Evolutionary conservation across 495 filamentous ascomycete species (phyloP).

Genomic region (Hyaloscypha hepaticicola): DNA sequence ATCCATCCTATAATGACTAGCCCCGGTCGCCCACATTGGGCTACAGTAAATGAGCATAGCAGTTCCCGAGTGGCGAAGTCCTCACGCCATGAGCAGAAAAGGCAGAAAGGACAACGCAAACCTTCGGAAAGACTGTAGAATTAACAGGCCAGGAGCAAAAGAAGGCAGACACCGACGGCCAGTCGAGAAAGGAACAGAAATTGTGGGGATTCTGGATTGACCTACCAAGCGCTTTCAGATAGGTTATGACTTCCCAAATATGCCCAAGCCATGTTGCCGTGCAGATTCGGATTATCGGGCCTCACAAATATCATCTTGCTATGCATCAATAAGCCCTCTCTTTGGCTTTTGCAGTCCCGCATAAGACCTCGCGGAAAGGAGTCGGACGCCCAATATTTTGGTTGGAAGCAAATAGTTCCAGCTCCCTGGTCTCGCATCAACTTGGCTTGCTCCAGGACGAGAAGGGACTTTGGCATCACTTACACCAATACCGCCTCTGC

Average conservation of each 20-base stretch:
- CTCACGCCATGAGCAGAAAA: neutral
- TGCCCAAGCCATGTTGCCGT: slow-evolving; percentile 55
- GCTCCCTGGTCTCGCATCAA: slow-evolving; percentile 37
- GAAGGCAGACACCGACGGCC: neutral
- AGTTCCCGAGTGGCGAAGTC: neutral
- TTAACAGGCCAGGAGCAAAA: neutral
- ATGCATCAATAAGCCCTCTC: slow-evolving; percentile 77
- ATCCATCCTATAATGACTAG: no score
- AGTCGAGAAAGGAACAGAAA: no score
- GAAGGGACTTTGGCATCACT: no score
- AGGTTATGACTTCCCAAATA: slow-evolving; percentile 94
- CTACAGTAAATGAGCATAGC: neutral
- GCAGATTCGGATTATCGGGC: slow-evolving; percentile 29
- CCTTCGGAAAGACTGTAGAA: neutral
- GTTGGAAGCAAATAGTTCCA: slow-evolving; percentile 79
- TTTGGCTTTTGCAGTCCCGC: slow-evolving; percentile 68
- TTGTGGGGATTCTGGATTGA: slow-evolving; percentile 22
- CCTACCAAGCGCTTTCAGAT: slow-evolving; percentile 88
- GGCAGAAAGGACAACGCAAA: neutral
- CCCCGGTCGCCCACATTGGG: no score
- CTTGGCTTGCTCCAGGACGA: neutral
- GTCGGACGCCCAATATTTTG: slow-evolving; percentile 61
- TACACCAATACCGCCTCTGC: slow-evolving; percentile 55
- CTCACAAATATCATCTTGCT: slow-evolving; percentile 79
- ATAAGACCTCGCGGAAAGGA: slow-evolving; percentile 70